Evolutionary conservation across 495 filamentous ascomycete species (phyloP).

Genomic region (Neurospora sublineolata): DNA sequence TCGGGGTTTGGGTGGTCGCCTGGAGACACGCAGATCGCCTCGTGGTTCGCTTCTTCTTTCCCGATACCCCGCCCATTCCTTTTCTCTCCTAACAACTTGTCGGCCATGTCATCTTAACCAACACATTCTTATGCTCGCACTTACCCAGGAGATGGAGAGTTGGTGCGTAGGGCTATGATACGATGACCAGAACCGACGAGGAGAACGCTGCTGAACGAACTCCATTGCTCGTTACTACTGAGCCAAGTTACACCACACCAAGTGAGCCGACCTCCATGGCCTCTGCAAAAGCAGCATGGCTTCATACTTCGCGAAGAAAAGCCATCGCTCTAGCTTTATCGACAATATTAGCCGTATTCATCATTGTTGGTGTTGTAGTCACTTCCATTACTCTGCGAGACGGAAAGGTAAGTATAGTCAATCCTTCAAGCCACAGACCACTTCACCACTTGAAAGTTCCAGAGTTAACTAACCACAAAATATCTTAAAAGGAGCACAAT

Average conservation of each 20-base stretch:
- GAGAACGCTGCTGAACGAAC: background rate
- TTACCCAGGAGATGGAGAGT: too few relatives aligned
- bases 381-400: background rate
- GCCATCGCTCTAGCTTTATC: background rate
- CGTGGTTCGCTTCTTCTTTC: too few relatives aligned
- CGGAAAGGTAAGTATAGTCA: background rate
- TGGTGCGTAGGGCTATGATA: background rate
- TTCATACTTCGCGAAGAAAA: background rate
- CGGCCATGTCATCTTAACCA: too few relatives aligned
- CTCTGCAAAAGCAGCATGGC: background rate
- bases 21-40: too few relatives aligned
- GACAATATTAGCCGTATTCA: background rate
- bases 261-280: background rate
- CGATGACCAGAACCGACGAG: background rate
- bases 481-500: background rate
- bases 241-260: background rate
- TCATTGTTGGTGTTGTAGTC: background rate
- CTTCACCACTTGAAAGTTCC: background rate
- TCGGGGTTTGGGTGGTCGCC: too few relatives aligned
- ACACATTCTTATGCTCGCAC: too few relatives aligned
- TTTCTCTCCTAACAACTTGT: too few relatives aligned
- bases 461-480: background rate
- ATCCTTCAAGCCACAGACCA: background rate
- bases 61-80: too few relatives aligned
- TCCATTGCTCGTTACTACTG: background rate